Base-by-base conservation (phyloP, 2,329 filamentous ascomycete species). In the Colletotrichum viniferum region DNA sequence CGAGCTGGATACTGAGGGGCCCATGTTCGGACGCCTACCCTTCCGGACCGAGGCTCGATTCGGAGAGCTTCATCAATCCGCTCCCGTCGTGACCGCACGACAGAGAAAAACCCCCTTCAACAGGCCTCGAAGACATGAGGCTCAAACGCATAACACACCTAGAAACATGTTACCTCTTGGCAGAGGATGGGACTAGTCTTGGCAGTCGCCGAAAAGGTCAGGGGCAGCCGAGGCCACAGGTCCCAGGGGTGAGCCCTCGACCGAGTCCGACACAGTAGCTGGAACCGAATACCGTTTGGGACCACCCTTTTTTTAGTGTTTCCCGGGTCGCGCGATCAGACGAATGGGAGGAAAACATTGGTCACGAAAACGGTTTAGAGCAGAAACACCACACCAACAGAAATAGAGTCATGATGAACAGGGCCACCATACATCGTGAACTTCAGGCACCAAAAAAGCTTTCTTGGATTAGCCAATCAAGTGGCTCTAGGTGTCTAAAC, bases 261-360 rank as follows among this genome's bases (percentile, higher is more conserved):
- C 58, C 21, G 14, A 28, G 43, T n/a, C 21, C 63, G 32, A 63
- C 38, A 60, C 64, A 63, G 43, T 21, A 61, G 43, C 55, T 74
- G 69, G 58, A 73, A 73, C 70, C 73, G 70, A 63, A 73, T 62
- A 43, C 56, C 70, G 69, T 68, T 30, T 56, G 60, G 56, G 34
- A 10, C 26, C 24, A 18, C 24, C 63, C 56, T 62, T 61, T 61
- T 63, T 68, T 63, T 30, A 62, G 58, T 62, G 16, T 62, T 62
- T 62, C 18, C 32, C 8, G 61, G 14, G 32, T 38, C 32, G 28
- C 65, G 18, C 34, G 6, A 69, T 76, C 64, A 60, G 73, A 76
- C 43, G 64, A 74, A 43, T 21, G 43, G 10, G 12, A 21, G 34
- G 18, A 13, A 18, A n/a, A 48, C 18, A 48, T n/a, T 30, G 16